Conservation (phyloP, 805 yeast genomes). For the Cyberlindnera nakhonratchasimensis region DNA sequence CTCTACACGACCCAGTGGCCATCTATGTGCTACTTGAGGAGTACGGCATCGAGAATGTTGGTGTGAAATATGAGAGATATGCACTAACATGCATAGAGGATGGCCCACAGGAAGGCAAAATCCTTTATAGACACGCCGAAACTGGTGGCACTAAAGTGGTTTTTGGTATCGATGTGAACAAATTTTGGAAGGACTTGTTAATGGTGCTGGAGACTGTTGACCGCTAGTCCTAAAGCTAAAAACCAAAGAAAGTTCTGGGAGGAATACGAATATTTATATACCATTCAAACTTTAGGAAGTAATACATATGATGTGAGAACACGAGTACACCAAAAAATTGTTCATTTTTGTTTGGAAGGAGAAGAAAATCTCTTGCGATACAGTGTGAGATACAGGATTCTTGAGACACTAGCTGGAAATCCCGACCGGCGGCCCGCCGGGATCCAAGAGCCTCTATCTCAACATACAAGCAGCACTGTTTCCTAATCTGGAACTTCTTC, state of each 20-base stretch:
- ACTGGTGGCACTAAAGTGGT: slow-evolving; percentile 41
- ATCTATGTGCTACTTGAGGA: slow-evolving; percentile 49
- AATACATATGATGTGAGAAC: no score
- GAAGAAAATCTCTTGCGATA: no score
- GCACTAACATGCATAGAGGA: slow-evolving; percentile 3
- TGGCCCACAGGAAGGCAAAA: slow-evolving; percentile 12
- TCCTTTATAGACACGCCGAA: slow-evolving; percentile 8
- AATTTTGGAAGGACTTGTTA: slow-evolving; percentile 46
- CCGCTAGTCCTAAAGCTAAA: neutral
- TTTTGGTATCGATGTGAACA: slow-evolving; percentile 35
- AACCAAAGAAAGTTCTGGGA: neutral
- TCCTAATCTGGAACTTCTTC: no score
- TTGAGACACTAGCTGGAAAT: no score
- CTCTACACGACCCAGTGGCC: slow-evolving; percentile 80
- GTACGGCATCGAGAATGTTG: slow-evolving; percentile 23
- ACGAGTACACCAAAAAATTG: no score
- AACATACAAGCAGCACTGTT: no score
- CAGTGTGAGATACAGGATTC: no score
- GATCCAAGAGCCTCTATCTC: no score
- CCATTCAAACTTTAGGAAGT: no score
- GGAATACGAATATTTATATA: no score
- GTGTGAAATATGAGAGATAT: slow-evolving; percentile 5
- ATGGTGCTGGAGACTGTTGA: slow-evolving; percentile 30
- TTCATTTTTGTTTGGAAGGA: no score
- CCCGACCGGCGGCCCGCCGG: no score